Base-by-base conservation (phyloP, 108 stramenopile genomes). In the Cyclotella baltica region DNA sequence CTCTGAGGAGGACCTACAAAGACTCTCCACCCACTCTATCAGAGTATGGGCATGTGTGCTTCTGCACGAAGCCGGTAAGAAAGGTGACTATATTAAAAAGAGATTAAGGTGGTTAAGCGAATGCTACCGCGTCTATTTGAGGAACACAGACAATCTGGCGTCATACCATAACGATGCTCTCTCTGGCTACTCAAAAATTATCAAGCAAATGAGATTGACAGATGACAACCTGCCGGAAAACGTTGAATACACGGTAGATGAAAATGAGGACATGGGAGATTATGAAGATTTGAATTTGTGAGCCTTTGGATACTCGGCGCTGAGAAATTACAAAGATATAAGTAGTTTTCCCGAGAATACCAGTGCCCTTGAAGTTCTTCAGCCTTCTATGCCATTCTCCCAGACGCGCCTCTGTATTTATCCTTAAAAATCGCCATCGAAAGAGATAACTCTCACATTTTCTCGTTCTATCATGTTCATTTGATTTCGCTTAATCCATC, bases 31-130 rank as follows among this genome's bases (percentile, higher is more conserved):
- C 20, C 71, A 72, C 28, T 72, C 57, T 0, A 13, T 72, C 0
- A 5, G 71, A 2, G 71, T 72, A 8, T 72, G 71, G 71, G 57
- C 71, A 8, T 37, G 38, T 20, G 71, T 61, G 0, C 29, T 72
- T 2, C 58, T 72, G 0, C 6, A 59, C 37, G 58, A 72, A 48
- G 71, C 40, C 0, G 71, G 71, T 0, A 59, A 58, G 37, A 11
- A n/a, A 0, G 37, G 27, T 5, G 46, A 61, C 20, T 57, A 34
- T 28, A 71, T 71, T 19, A 57, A 58, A 23, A 23, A 23, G 19
- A 20, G 25, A 15, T 37, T 71, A 2, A 33, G 70, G 4, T 71
- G 70, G 70, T 18, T 71, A 13, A 57, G 70, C 3, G 70, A 58
- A 11, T 36, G 48, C 30, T 57, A 59, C 33, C 1, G 29, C 4